phyloP scores from a whole-genome alignment of 805 yeast genomes.

The Kodamaea kakaduensis region DNA sequence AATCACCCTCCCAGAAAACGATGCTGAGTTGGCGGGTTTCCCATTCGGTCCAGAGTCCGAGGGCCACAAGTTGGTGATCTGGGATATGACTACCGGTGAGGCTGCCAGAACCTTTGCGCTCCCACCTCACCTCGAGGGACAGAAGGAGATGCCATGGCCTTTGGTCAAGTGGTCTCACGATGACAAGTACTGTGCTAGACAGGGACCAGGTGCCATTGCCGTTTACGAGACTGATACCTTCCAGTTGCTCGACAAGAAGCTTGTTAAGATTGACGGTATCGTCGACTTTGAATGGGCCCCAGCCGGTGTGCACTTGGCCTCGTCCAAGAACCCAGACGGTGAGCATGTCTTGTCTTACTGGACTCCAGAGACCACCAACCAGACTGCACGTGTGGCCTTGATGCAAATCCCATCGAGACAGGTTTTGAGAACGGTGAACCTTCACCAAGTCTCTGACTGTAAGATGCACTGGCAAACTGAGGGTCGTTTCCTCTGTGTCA shows the following conservation, averaged over 20 bases:
- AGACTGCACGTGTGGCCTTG: slow-evolving; percentile 90
- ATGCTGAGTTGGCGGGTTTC: slow-evolving; percentile 62
- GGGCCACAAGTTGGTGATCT: slow-evolving; percentile 89
- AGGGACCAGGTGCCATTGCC: slow-evolving; percentile 89
- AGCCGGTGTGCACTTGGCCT: slow-evolving; percentile 66
- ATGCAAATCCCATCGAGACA: slow-evolving; percentile 83
- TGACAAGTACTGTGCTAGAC: slow-evolving; percentile 90
- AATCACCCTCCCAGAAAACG: slow-evolving; percentile 56
- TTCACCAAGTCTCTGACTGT: slow-evolving; percentile 92
- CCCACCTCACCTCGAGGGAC: slow-evolving; percentile 64
- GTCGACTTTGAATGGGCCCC: slow-evolving; percentile 96
- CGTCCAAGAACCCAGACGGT: slow-evolving; percentile 48
- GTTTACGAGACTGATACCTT: slow-evolving; percentile 79
- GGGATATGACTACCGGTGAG: slow-evolving; percentile 84
- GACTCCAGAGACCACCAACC: slow-evolving; percentile 93
- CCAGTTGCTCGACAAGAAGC: slow-evolving; percentile 80
- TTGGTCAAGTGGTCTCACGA: slow-evolving; percentile 93
- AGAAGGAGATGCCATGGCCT: slow-evolving; percentile 88
- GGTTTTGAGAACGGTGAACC: slow-evolving; percentile 83
- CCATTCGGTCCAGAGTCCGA: slow-evolving; percentile 85
- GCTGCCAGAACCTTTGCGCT: slow-evolving; percentile 89
- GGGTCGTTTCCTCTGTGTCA: slow-evolving; percentile 80
- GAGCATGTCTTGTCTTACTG: slow-evolving; percentile 81
- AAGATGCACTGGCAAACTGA: slow-evolving; percentile 91
- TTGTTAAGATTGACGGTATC: slow-evolving; percentile 77